phyloP scores from a whole-genome alignment of 2,329 filamentous ascomycete species.

The Penicillium sp. region DNA sequence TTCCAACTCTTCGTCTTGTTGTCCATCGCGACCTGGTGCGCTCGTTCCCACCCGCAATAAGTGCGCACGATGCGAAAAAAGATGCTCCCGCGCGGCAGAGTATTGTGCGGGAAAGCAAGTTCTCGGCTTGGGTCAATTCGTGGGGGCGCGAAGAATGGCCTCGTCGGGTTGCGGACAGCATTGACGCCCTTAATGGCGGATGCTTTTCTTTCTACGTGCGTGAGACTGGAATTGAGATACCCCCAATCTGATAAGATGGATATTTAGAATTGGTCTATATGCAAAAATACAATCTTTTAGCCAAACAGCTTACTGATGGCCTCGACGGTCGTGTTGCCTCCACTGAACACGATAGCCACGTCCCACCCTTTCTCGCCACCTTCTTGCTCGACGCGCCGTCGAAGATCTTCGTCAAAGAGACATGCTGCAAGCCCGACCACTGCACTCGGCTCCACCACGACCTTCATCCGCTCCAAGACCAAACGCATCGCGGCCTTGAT shows the following conservation, averaged over 20 bases:
- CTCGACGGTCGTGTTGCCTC: slow-evolving; percentile 65
- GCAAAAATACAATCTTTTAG: neutral
- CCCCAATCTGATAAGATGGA: slow-evolving; percentile 5
- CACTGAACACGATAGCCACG: slow-evolving; percentile 60
- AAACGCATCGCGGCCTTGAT: slow-evolving; percentile 74
- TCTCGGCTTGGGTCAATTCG: slow-evolving; percentile 39
- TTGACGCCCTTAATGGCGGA: slow-evolving; percentile 29
- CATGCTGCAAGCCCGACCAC: slow-evolving; percentile 81
- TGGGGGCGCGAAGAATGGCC: slow-evolving; percentile 38
- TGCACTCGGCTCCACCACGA: slow-evolving; percentile 84
- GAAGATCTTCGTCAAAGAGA: slow-evolving; percentile 82
- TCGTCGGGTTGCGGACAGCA: slow-evolving; percentile 26
- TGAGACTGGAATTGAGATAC: slow-evolving; percentile 26
- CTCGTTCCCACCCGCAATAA: slow-evolving; percentile 36
- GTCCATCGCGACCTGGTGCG: slow-evolving; percentile 36
- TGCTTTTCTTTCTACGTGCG: slow-evolving; percentile 32
- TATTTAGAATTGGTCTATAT: neutral
- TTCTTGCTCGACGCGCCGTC: slow-evolving; percentile 61
- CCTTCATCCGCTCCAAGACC: slow-evolving; percentile 83
- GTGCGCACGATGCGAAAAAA: slow-evolving; percentile 31
- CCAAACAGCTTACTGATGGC: slow-evolving; percentile 57
- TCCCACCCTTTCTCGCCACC: slow-evolving; percentile 73
- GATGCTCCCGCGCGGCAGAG: slow-evolving; percentile 38
- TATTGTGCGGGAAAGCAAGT: slow-evolving; percentile 34
- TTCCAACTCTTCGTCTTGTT: slow-evolving; percentile 39